A percentile compares a stretch with the other conserved stretches of the same genome.
Conservation (phyloP, 495 filamentous ascomycete genomes). For the Lophiotrema nucula region DNA sequence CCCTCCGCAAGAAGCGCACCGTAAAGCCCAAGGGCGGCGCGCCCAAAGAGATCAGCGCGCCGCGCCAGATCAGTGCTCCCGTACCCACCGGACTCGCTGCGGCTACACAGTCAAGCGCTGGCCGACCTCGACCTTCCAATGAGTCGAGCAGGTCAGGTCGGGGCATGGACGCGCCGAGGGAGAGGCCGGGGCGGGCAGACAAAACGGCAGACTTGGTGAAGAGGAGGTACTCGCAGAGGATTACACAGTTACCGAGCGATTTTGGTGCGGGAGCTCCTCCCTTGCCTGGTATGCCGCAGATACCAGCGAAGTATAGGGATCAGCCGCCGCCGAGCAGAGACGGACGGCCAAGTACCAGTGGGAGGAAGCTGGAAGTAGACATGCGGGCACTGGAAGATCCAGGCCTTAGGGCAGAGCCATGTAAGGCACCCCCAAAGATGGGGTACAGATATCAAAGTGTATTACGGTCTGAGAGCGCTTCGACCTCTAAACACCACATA, state of each 20-base stretch:
- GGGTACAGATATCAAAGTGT: neutral
- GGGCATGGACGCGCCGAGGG: constrained; percentile 33
- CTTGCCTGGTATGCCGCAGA: constrained; percentile 60
- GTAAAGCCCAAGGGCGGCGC: constrained; percentile 44
- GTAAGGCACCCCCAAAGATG: constrained; percentile 26
- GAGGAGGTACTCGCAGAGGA: constrained; percentile 86
- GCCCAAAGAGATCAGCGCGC: constrained; percentile 72
- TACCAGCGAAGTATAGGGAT: constrained; percentile 51
- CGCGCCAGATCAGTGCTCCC: constrained; percentile 69
- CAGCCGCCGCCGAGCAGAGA: constrained; percentile 32
- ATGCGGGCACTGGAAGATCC: constrained; percentile 76
- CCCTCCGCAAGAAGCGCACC: constrained; percentile 84
- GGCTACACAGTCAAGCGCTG: constrained; percentile 32
- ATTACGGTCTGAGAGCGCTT: neutral
- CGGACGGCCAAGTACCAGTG: constrained; percentile 45
- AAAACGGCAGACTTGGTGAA: constrained; percentile 92
- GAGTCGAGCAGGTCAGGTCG: constrained; percentile 18
- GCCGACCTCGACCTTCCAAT: constrained; percentile 21
- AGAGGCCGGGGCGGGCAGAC: constrained; percentile 24
- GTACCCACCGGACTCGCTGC: constrained; percentile 30
- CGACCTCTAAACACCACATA: too few species aligned
- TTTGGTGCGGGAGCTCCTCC: constrained; percentile 64
- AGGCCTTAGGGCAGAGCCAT: constrained; percentile 64
- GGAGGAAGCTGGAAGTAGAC: constrained; percentile 57
- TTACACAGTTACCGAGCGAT: constrained; percentile 69